These are phyloP conservation scores for Xylaria sp. DNA, from an alignment of 2,329 filamentous ascomycete species.

Conservation along the genomic window DNA sequence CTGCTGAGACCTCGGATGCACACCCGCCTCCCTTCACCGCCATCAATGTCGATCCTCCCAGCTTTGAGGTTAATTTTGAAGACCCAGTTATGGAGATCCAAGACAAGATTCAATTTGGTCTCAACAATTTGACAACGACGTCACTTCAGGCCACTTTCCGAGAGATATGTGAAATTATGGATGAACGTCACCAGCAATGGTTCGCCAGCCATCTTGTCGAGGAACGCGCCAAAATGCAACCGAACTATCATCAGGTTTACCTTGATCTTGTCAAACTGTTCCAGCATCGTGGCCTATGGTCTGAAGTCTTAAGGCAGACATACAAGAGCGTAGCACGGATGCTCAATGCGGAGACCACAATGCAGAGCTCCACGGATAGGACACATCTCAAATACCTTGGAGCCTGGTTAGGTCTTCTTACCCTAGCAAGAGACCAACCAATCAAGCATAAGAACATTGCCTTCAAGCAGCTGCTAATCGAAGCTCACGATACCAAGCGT, in stretches of 20 bases:
- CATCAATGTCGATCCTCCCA: conserved; percentile 78
- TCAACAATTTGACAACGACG: conserved; percentile 95
- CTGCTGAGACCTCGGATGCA: conserved; percentile 73
- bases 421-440: conserved; percentile 91
- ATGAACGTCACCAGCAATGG: conserved; percentile 90
- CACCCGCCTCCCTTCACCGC: conserved; percentile 79
- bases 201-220: conserved; percentile 96
- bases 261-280: conserved; percentile 88
- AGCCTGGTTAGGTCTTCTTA: conserved; percentile 91
- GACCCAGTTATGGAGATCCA: conserved; percentile 87
- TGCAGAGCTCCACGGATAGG: conserved; percentile 86
- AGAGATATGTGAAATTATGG: conserved; percentile 82
- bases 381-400: conserved; percentile 93
- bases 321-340: conserved; percentile 87
- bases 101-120: conserved; percentile 92
- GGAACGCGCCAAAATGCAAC: conserved; percentile 95
- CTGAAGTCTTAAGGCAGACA: conserved; percentile 91
- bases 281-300: conserved; percentile 81
- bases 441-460: conserved; percentile 97
- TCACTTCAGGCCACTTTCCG: conserved; percentile 86
- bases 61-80: conserved; percentile 73
- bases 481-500: conserved; percentile 92
- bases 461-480: conserved; percentile 93
- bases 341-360: conserved; percentile 88
- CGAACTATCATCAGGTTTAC: conserved; percentile 95